phyloP scores from a whole-genome alignment of 805 yeast genomes.

The Brettanomyces bruxellensis region DNA sequence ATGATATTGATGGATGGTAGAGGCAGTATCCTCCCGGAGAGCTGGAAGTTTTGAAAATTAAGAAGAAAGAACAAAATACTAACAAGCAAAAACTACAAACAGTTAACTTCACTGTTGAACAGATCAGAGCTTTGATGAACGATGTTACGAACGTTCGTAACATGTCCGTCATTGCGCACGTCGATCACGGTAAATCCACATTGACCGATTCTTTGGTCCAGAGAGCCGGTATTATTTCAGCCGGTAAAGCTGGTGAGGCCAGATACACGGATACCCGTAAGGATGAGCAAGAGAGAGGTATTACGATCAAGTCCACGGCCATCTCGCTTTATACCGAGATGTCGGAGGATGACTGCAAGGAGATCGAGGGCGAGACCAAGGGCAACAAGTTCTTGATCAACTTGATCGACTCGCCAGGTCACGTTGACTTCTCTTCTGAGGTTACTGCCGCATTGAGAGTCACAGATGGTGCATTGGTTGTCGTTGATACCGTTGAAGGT shows the following conservation, averaged over 20 bases:
- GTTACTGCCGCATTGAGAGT: slow-evolving; percentile 99
- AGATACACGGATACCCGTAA: slow-evolving; percentile 99
- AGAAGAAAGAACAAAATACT: neutral
- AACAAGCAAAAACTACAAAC: neutral
- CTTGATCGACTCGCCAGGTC: slow-evolving; percentile 99
- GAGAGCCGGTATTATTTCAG: slow-evolving; percentile 98
- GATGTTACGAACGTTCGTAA: slow-evolving; percentile 99
- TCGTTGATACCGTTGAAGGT: slow-evolving; percentile 99
- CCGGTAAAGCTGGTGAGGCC: slow-evolving; percentile 99
- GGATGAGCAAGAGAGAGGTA: slow-evolving; percentile 99
- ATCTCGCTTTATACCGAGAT: slow-evolving; percentile 90
- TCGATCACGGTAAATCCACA: slow-evolving; percentile 99
- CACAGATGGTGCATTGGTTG: slow-evolving; percentile 99
- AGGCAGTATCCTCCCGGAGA: too few species aligned
- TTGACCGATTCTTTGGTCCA: slow-evolving; percentile 98
- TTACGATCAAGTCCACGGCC: slow-evolving; percentile 98
- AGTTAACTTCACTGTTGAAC: slow-evolving; percentile 64
- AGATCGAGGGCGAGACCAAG: slow-evolving; percentile 83
- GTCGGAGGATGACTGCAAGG: slow-evolving; percentile 76
- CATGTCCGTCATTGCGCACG: slow-evolving; percentile 99
- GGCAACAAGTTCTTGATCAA: slow-evolving; percentile 95
- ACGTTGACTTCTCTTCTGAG: slow-evolving; percentile 99
- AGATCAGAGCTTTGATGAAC: slow-evolving; percentile 99
- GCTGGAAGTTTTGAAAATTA: too few species aligned
- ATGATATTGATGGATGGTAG: too few species aligned